Conservation (phyloP, 768 basidiomycete species). For the Tricholoma sp. region DNA sequence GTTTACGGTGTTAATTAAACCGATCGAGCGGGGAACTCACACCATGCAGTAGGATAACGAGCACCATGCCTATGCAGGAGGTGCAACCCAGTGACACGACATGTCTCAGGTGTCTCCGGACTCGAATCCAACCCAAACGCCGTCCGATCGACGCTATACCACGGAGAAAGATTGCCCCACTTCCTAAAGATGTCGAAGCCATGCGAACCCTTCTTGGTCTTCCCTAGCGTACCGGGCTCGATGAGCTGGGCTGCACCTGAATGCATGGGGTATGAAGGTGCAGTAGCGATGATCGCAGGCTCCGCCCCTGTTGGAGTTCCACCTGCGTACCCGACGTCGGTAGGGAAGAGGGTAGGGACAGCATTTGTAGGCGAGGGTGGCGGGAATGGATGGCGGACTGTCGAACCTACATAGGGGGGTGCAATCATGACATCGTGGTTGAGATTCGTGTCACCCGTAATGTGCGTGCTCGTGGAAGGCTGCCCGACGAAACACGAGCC, state of each 20-base stretch:
- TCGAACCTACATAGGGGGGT: conserved; percentile 68
- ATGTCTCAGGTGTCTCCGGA: conserved; percentile 65
- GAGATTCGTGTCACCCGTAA: conserved; percentile 2
- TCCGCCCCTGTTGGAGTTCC: conserved; percentile 78
- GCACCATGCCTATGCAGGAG: conserved; percentile 82
- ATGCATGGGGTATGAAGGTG: conserved; percentile 74
- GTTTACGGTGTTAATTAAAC: conserved; percentile 1
- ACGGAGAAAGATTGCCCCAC: conserved; percentile 85
- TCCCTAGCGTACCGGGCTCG: conserved; percentile 34
- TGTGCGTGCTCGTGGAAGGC: conserved; percentile 3
- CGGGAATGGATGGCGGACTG: conserved; percentile 63
- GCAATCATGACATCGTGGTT: conserved; percentile 36
- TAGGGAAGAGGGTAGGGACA: conserved; percentile 69
- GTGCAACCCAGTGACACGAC: conserved; percentile 69
- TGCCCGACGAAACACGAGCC: conserved; percentile 30
- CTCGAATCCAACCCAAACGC: conserved; percentile 71
- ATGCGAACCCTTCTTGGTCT: conserved; percentile 19
- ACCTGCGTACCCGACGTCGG: conserved; percentile 72
- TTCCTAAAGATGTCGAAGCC: conserved; percentile 65
- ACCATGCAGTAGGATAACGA: conserved; percentile 59
- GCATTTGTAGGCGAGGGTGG: conserved; percentile 70
- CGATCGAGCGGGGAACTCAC: conserved; percentile 34
- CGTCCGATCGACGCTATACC: conserved; percentile 67
- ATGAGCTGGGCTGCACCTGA: conserved; percentile 64
- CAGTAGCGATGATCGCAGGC: conserved; percentile 65